phyloP scores from a whole-genome alignment of 495 filamentous ascomycete species.

The Aspergillus campestris region DNA sequence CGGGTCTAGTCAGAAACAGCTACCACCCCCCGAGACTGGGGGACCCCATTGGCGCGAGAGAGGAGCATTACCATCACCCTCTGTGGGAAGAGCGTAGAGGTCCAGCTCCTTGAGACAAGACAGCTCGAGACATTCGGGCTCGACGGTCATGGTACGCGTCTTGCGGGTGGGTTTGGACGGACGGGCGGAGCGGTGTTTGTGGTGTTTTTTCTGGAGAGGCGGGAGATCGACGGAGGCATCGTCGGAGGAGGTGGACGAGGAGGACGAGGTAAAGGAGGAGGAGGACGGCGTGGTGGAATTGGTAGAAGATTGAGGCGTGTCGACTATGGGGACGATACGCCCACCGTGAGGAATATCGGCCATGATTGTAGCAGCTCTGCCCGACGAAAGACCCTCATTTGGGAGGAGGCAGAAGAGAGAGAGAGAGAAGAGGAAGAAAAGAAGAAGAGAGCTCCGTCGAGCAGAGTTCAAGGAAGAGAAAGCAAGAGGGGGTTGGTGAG shows the following conservation, averaged over 20 bases:
- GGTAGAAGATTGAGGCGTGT: slow-evolving; percentile 21
- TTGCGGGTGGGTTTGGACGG: slow-evolving; percentile 4
- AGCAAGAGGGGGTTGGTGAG: neutral
- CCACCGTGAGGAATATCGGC: slow-evolving; percentile 32
- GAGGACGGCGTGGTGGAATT: slow-evolving; percentile 10
- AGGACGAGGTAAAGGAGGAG: neutral
- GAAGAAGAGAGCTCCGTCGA: slow-evolving; percentile 13
- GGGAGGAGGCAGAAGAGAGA: slow-evolving; percentile 7
- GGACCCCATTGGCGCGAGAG: neutral
- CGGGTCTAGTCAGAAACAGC: neutral
- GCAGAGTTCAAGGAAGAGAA: slow-evolving; percentile 5
- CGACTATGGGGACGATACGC: slow-evolving; percentile 43
- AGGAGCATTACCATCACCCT: slow-evolving; percentile 34
- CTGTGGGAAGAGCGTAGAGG: slow-evolving; percentile 36
- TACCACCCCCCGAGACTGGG: neutral
- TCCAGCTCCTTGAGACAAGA: slow-evolving; percentile 29
- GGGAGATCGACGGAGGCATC: slow-evolving; percentile 7
- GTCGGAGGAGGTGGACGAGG: slow-evolving; percentile 8
- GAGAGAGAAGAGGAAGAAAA: slow-evolving; percentile 4
- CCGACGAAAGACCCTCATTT: slow-evolving; percentile 33
- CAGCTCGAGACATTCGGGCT: slow-evolving; percentile 27
- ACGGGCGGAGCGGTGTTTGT: slow-evolving; percentile 3
- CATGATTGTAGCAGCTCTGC: slow-evolving; percentile 32
- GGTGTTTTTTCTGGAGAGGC: slow-evolving; percentile 3
- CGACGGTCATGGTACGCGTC: slow-evolving; percentile 15